Evolutionary conservation across 2,329 filamentous ascomycete species (phyloP).

Genomic region (Aspergillus ochraceoroseus): DNA sequence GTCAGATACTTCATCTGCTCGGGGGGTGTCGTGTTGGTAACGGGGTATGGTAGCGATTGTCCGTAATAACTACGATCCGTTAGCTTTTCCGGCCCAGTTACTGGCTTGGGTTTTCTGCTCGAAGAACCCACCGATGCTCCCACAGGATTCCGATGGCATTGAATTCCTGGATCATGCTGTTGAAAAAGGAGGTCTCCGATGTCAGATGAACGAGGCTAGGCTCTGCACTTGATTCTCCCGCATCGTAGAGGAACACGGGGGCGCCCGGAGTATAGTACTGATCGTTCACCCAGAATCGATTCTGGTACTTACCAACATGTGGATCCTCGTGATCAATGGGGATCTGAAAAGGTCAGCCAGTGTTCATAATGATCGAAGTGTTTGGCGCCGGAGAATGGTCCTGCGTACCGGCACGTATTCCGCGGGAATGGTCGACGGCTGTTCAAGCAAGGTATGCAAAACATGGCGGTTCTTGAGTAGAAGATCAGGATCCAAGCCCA

Average conservation of each 20-base stretch:
- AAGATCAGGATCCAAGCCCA: constrained; percentile 20
- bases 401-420: constrained; percentile 22
- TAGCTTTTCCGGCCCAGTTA: background rate
- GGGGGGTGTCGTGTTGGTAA: constrained; percentile 33
- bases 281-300: constrained; percentile 53
- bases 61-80: constrained; percentile 39
- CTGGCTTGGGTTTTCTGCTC: background rate
- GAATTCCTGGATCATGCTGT: constrained; percentile 33
- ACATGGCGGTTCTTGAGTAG: constrained; percentile 12
- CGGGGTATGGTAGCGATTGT: constrained; percentile 37
- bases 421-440: constrained; percentile 1
- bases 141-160: constrained; percentile 40
- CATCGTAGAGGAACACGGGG: constrained; percentile 48
- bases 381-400: no score
- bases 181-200: constrained; percentile 26
- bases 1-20: constrained; percentile 43
- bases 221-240: constrained; percentile 44
- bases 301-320: constrained; percentile 49
- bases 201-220: constrained; percentile 8
- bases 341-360: constrained; percentile 10
- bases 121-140: constrained; percentile 40
- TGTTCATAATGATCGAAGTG: background rate
- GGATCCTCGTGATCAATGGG: constrained; percentile 32
- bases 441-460: constrained; percentile 15
- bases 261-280: constrained; percentile 53